Conservation (phyloP, 2,329 filamentous ascomycete genomes). For the Hymenoscyphus infarciens region DNA sequence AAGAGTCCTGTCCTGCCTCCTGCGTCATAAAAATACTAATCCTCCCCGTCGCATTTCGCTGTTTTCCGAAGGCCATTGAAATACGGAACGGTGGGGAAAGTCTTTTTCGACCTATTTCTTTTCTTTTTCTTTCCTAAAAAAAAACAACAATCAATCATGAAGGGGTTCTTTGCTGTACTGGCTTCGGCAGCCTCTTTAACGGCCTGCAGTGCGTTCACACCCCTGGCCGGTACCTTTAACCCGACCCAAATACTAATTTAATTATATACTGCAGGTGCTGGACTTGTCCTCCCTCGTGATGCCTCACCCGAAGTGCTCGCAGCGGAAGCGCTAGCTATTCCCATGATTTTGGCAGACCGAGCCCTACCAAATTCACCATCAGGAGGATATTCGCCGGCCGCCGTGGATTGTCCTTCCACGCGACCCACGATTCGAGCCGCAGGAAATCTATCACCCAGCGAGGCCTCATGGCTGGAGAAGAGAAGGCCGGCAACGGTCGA, state of each 20-base stretch:
- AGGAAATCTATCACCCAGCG: conserved; percentile 59
- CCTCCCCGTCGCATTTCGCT: background rate
- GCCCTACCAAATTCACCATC: conserved; percentile 39
- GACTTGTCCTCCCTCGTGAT: conserved; percentile 26
- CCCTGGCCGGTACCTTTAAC: background rate
- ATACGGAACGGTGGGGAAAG: background rate
- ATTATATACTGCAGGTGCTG: background rate
- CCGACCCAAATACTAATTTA: background rate
- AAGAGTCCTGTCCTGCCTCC: background rate
- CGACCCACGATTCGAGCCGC: conserved; percentile 67
- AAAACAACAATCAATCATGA: conserved; percentile 9
- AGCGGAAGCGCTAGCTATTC: conserved; percentile 26
- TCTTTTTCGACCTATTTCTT: background rate
- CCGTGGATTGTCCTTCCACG: conserved; percentile 65
- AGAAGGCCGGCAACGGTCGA: conserved; percentile 70
- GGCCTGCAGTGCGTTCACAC: conserved; percentile 1
- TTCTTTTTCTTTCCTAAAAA: background rate
- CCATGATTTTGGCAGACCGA: conserved; percentile 24
- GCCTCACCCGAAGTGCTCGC: conserved; percentile 24
- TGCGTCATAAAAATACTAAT: conserved; percentile 5
- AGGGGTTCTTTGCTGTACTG: conserved; percentile 9
- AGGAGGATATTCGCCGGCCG: conserved; percentile 67
- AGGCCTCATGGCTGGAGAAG: conserved; percentile 68
- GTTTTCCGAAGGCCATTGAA: background rate
- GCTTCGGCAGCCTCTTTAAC: conserved; percentile 13